phyloP scores from a whole-genome alignment of 495 filamentous ascomycete species.

The Usnea hakonensis region DNA sequence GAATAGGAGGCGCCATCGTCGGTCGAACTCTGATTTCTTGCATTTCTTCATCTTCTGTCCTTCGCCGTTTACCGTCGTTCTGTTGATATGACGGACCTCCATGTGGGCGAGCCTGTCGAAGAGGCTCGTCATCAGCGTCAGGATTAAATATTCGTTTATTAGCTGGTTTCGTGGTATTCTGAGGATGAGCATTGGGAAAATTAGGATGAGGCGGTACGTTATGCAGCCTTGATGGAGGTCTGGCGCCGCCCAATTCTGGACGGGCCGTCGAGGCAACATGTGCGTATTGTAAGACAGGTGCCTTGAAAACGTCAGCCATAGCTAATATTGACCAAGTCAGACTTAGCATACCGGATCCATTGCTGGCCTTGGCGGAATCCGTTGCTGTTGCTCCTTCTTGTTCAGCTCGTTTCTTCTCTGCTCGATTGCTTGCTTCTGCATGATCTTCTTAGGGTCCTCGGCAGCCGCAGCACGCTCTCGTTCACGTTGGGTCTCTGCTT shows the following conservation, averaged over 20 bases:
- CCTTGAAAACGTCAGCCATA: slow-evolving; percentile 22
- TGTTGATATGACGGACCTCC: slow-evolving; percentile 39
- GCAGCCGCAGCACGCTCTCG: slow-evolving; percentile 34
- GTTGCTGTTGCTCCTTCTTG: slow-evolving; percentile 45
- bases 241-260: slow-evolving; percentile 41
- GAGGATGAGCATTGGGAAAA: slow-evolving; percentile 35
- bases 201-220: slow-evolving; percentile 44
- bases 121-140: slow-evolving; percentile 41
- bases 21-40: slow-evolving; percentile 38
- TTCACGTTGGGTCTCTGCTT: slow-evolving; percentile 37
- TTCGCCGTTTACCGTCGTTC: slow-evolving; percentile 48
- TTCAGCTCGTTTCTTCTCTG: slow-evolving; percentile 59
- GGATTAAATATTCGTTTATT: slow-evolving; percentile 50
- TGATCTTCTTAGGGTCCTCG: slow-evolving; percentile 59
- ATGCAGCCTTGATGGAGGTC: slow-evolving; percentile 49
- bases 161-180: slow-evolving; percentile 56
- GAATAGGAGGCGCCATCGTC: slow-evolving; percentile 73
- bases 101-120: slow-evolving; percentile 36
- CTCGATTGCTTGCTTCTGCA: slow-evolving; percentile 60
- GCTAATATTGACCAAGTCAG: neutral
- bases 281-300: slow-evolving; percentile 35
- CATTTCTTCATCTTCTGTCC: slow-evolving; percentile 52
- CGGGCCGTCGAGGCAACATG: slow-evolving; percentile 35
- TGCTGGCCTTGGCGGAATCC: slow-evolving; percentile 35
- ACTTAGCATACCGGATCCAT: slow-evolving; percentile 34